Percentiles rank a stretch among this genome's conserved stretches.
phyloP scores from a whole-genome alignment of 225 moss, liverwort and hornwort genomes.

The Bryoerythrophyllum caledonicum region DNA sequence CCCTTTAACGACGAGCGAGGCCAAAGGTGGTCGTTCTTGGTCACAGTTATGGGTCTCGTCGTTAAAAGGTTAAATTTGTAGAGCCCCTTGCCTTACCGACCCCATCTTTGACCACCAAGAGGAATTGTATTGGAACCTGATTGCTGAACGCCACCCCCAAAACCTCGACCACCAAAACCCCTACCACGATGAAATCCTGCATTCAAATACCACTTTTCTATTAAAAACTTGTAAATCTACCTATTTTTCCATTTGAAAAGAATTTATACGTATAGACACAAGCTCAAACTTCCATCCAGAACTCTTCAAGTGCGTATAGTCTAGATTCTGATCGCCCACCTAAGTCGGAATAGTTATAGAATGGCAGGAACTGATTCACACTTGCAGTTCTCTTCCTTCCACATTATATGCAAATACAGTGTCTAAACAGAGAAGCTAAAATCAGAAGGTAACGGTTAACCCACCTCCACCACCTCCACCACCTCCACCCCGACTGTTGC shows the following conservation, averaged over 20 bases:
- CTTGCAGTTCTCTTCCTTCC: not conserved
- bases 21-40: no score
- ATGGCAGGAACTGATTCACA: not conserved
- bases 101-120: conserved; percentile 96
- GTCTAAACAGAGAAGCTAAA: not conserved
- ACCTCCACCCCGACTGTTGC: conserved; percentile 77
- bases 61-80: conserved; percentile 13
- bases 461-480: conserved; percentile 55
- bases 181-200: conserved; percentile 93
- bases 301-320: not conserved
- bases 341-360: not conserved
- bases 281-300: not conserved
- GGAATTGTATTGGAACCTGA: conserved; percentile 96
- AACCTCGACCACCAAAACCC: conserved; percentile 87
- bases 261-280: not conserved
- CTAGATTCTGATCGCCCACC: not conserved
- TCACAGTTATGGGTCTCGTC: no score
- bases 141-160: conserved; percentile 65
- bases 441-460: not conserved
- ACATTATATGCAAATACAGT: not conserved
- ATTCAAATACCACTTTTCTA: not conserved
- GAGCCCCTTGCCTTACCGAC: conserved; percentile 69
- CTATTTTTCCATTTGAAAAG: not conserved
- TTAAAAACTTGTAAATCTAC: not conserved
- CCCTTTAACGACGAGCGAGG: no score